A percentile compares a stretch with the other conserved stretches of the same genome.
These are phyloP conservation scores for Powellomyces hirtus DNA, from an alignment of 192 early-diverging fungal genomes.

Conservation along the genomic window DNA sequence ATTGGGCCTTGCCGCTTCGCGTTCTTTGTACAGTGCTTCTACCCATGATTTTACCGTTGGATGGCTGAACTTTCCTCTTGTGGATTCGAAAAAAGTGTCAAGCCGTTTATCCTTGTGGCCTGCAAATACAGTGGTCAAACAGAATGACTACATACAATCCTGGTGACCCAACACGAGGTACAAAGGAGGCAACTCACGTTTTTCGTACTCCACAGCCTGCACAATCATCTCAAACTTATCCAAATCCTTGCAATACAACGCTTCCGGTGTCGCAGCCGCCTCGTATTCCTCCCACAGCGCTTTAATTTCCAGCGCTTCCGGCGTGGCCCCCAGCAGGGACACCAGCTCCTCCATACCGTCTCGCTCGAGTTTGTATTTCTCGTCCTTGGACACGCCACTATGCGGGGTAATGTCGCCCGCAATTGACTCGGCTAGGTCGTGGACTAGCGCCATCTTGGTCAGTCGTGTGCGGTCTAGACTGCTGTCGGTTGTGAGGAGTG, in stretches of 20 bases:
- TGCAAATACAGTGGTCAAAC: background rate
- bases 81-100: conserved; percentile 79
- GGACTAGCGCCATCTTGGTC: conserved; percentile 86
- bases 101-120: conserved; percentile 46
- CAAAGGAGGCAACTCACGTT: conserved; percentile 45
- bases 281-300: conserved; percentile 88
- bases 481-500: conserved; percentile 76
- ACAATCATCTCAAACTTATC: conserved; percentile 98
- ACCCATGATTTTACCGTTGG: conserved; percentile 81
- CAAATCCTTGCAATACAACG: conserved; percentile 81
- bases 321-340: conserved; percentile 51
- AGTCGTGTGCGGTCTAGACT: conserved; percentile 11
- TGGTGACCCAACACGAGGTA: background rate
- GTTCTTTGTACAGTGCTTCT: conserved; percentile 62
- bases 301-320: conserved; percentile 68
- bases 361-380: conserved; percentile 72
- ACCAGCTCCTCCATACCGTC: conserved; percentile 66
- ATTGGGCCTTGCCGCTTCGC: background rate
- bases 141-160: background rate
- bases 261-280: conserved; percentile 67
- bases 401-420: conserved; percentile 90
- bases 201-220: conserved; percentile 88
- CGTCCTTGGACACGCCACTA: conserved; percentile 71
- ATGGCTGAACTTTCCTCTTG: conserved; percentile 77
- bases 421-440: conserved; percentile 85